Conservation (phyloP, 768 basidiomycete genomes). For the Hemileccinum impolitum region DNA sequence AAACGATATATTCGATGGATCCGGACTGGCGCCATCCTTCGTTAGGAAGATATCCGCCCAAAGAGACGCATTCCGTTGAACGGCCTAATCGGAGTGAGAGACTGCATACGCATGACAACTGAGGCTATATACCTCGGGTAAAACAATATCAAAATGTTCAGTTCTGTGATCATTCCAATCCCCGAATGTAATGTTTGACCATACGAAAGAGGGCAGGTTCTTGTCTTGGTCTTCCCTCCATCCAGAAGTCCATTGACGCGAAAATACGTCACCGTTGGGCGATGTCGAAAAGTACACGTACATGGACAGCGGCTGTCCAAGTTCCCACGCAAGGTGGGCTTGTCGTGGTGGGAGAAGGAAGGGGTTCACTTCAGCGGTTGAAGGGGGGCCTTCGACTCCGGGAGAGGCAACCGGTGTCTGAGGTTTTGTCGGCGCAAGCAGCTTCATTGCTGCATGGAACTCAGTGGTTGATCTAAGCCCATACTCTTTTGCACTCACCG, state of each 20-base stretch:
- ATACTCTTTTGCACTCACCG: constrained; percentile 37
- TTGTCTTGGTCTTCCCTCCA: constrained; percentile 47
- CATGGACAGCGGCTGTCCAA: constrained; percentile 62
- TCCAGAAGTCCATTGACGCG: constrained; percentile 47
- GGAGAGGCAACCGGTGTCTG: constrained; percentile 29
- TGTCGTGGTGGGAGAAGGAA: constrained; percentile 52
- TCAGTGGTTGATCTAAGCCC: not conserved
- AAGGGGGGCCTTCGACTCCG: constrained; percentile 10
- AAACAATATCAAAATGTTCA: constrained; percentile 54
- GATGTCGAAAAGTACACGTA: constrained; percentile 72
- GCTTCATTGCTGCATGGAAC: constrained; percentile 40
- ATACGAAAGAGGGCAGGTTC: constrained; percentile 63
- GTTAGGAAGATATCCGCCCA: constrained; percentile 83
- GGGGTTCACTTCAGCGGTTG: constrained; percentile 39
- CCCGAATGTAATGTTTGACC: constrained; percentile 77
- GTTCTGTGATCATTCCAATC: constrained; percentile 64
- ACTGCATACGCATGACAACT: not conserved
- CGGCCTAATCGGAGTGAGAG: constrained; percentile 45
- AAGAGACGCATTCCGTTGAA: constrained; percentile 73
- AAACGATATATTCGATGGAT: constrained; percentile 56
- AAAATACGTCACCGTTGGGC: constrained; percentile 58
- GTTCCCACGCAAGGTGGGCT: constrained; percentile 55
- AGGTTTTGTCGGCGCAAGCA: constrained; percentile 36
- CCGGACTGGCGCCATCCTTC: constrained; percentile 59
- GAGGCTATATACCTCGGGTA: constrained; percentile 57